Base-by-base conservation (phyloP, 139 green algal species). In the Chlorella ohadii region DNA sequence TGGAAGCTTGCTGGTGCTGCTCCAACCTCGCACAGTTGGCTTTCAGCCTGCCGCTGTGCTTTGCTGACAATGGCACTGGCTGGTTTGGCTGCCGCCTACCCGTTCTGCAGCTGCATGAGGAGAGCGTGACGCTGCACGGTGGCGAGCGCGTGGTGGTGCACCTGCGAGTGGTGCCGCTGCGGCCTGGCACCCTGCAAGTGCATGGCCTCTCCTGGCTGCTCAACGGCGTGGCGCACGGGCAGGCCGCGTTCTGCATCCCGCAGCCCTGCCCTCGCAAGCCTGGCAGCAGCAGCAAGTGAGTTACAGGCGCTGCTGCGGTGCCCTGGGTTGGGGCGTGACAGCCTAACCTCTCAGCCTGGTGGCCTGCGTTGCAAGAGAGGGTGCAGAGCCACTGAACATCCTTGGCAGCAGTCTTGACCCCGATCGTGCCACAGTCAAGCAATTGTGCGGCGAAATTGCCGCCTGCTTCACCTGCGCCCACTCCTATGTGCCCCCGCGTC, bases 171-270 rank as follows among this genome's bases (percentile, higher is more conserved):
- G 47, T 85, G 82, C 81, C 94, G 11, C 85, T 86, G 33, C 64
- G 76, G 44, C 76, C 91, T 6, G 95, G 94, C 36, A 87, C 82
- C 82, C 82, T 98, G 77, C 89, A 85, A 13, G 81, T 97, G 41
- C 77, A 73, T 3, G 94, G 93, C 7, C 81, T 96, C 22, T 33
- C 74, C 2, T 97, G 94, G 94, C 51, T 89, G 72, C 85, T 97
- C 67, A 88, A 90, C 78, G 94, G 88, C 34, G 63, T 78, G 1
- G 91, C 88, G 11, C 75, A 88, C 47, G 93, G 94, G 12, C 55
- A 38, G 23, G 72, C 72, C 4, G 34, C 78, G 17, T 96, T 97
- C 82, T 74, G 89, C 39, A 81, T 89, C 25, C 87, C 84, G 23
- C 85, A 82, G 20, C 84, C 88, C 23, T 56, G 56, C 22, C 80